Evolutionary conservation across 23 red algal genomes (phyloP).

Genomic region (Gracilaria domingensis): DNA sequence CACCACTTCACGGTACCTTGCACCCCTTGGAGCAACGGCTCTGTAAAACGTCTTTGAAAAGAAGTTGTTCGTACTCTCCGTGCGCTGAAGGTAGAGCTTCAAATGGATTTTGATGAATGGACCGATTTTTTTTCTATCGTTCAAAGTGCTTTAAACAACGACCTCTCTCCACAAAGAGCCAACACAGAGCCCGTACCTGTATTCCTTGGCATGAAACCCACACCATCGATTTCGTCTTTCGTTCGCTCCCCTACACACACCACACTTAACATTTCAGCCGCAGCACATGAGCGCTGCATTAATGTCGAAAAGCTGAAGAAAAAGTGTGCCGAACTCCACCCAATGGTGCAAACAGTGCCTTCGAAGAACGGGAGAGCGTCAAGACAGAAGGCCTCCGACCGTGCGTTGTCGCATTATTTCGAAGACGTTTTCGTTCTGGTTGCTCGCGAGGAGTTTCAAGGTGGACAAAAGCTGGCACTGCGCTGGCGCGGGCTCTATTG

Average conservation of each 20-base stretch:
- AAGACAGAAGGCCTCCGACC: too few species aligned
- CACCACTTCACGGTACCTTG: neutral
- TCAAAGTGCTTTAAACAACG: neutral
- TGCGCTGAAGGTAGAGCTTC: neutral
- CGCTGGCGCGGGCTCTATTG: too few species aligned
- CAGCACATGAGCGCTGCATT: too few species aligned
- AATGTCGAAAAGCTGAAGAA: too few species aligned
- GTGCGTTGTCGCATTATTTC: neutral
- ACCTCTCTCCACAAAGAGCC: neutral
- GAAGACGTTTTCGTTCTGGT: slow-evolving; percentile 4
- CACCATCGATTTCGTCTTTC: neutral
- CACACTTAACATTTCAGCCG: too few species aligned
- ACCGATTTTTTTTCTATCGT: neutral
- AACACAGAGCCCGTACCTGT: neutral
- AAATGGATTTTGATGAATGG: neutral
- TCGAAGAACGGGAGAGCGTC: too few species aligned
- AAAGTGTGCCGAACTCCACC: too few species aligned
- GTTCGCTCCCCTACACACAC: too few species aligned
- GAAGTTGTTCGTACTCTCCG: slow-evolving; percentile 3
- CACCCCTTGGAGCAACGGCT: neutral
- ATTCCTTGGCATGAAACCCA: neutral
- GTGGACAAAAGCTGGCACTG: neutral
- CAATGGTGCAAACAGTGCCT: neutral
- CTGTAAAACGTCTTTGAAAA: neutral
- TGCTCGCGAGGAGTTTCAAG: neutral